These are phyloP conservation scores for Neurospora sp. DNA, from an alignment of 495 filamentous ascomycete genomes.

Conservation along the genomic window DNA sequence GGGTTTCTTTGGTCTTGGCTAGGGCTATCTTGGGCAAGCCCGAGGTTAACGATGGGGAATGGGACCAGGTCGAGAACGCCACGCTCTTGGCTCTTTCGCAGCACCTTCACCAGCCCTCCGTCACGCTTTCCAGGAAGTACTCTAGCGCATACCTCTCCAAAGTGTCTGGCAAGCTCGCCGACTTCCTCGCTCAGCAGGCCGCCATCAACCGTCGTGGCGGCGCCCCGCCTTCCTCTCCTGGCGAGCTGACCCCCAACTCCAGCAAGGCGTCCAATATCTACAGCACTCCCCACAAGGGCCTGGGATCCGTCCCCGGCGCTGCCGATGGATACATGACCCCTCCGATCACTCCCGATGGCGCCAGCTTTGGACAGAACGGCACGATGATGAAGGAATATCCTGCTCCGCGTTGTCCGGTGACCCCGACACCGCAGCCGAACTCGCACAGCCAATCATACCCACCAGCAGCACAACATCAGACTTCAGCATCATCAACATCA, in stretches of 20 bases:
- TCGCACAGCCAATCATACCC: constrained; percentile 12
- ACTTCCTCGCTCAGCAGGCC: constrained; percentile 78
- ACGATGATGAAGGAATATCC: constrained; percentile 38
- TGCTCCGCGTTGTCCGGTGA: constrained; percentile 41
- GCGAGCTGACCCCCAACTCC: constrained; percentile 37
- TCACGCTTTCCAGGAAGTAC: constrained; percentile 82
- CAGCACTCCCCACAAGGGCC: constrained; percentile 79
- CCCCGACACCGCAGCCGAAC: constrained; percentile 36
- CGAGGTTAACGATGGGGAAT: constrained; percentile 63
- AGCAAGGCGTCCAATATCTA: constrained; percentile 49
- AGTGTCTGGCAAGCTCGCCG: constrained; percentile 70
- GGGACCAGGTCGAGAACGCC: constrained; percentile 73
- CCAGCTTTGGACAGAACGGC: constrained; percentile 42
- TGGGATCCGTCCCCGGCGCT: constrained; percentile 48
- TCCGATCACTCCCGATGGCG: constrained; percentile 87
- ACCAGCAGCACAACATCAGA: constrained; percentile 16
- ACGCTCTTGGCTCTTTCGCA: constrained; percentile 76
- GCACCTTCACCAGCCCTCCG: constrained; percentile 76
- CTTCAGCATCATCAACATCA: background rate
- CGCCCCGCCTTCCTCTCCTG: constrained; percentile 58
- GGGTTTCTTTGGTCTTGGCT: constrained; percentile 75
- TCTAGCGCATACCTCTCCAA: constrained; percentile 67
- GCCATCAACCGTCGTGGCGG: constrained; percentile 50
- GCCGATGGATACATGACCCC: constrained; percentile 84
- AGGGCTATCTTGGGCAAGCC: constrained; percentile 75